Base-by-base conservation (phyloP, 257 asterid genomes). In the Penstemon barbatus region DNA sequence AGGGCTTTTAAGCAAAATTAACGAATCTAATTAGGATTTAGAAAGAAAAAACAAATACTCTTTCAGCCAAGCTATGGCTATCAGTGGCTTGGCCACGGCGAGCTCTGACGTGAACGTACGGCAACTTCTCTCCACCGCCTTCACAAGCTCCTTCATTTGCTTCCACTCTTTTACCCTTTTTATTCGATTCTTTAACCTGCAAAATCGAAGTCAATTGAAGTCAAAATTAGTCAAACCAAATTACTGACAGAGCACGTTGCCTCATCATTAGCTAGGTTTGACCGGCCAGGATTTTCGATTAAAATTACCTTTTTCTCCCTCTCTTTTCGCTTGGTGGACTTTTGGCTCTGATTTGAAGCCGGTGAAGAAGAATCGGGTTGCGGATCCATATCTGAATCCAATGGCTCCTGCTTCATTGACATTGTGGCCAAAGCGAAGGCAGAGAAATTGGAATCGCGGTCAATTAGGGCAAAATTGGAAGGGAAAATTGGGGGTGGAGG, bases 1-100 rank as follows among this genome's bases (percentile, higher is more conserved):
- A 63, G 50, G 54, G 68, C 61, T 50, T 51, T 44, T 65, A 75
- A 74, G 65, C 71, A 68, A 25, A 61, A 67, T 74, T 75, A 73
- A 57, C 57, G 63, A 72, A 61, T 50, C 63, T 70, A 78, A 75
- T 53, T 58, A 57, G 36, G 52, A 48, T 55, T 57, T 46, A 63
- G 74, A 19, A 13, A 15, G 73, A 71, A 25, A 25, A 25, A 42
- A 33, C 18, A 15, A 63, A 77, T 84, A 93, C 99, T 74, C 99
- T 87, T 73, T 93, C 99, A 68, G 99, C 99, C 78, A 93, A 85
- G 85, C 99, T 93, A 48, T 93, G 99, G 85, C 97, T 90, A 80
- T 88, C 94, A 7, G 99, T 93, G 57, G 99, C 99, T 84, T 93
- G 95, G 69, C 99, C 99, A 4, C 97, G 94, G 70, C 96, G 95